Percentiles rank a stretch among this genome's conserved stretches.
Evolutionary conservation across 495 filamentous ascomycete species (phyloP).

Genomic region (Neurospora intermedia): DNA sequence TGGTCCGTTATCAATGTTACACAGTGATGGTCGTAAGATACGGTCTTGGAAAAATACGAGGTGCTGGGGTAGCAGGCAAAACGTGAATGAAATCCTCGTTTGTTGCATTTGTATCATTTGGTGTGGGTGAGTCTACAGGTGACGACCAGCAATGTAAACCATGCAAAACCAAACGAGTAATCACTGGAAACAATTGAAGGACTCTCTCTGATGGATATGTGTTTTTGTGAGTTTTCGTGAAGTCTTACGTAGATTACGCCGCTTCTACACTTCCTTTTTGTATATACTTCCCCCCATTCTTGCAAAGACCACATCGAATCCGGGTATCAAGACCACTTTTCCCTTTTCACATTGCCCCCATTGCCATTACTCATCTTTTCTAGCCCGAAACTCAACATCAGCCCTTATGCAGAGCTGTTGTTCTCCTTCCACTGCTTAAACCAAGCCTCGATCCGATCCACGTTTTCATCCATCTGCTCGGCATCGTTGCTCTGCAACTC

Average conservation of each 20-base stretch:
- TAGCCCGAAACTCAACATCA: neutral
- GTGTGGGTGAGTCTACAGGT: neutral
- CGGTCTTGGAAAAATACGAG: neutral
- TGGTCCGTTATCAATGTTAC: neutral
- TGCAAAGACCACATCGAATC: neutral
- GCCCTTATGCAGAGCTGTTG: constrained; percentile 16
- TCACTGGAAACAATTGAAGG: neutral
- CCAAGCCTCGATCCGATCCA: constrained; percentile 77
- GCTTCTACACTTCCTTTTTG: neutral
- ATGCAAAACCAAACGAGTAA: neutral
- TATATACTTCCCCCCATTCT: no score
- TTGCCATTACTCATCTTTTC: neutral
- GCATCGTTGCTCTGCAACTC: constrained; percentile 74
- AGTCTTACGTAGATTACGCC: neutral
- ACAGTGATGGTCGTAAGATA: neutral
- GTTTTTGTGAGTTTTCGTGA: neutral
- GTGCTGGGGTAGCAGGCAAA: neutral
- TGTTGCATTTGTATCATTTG: neutral
- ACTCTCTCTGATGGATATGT: neutral
- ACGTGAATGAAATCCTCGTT: neutral
- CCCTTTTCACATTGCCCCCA: neutral
- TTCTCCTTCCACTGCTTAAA: constrained; percentile 69
- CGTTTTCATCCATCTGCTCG: constrained; percentile 78
- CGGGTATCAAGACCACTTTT: neutral
- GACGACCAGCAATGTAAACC: neutral